Base-by-base conservation (phyloP, 257 asterid species). In the Solanum sejunctum region DNA sequence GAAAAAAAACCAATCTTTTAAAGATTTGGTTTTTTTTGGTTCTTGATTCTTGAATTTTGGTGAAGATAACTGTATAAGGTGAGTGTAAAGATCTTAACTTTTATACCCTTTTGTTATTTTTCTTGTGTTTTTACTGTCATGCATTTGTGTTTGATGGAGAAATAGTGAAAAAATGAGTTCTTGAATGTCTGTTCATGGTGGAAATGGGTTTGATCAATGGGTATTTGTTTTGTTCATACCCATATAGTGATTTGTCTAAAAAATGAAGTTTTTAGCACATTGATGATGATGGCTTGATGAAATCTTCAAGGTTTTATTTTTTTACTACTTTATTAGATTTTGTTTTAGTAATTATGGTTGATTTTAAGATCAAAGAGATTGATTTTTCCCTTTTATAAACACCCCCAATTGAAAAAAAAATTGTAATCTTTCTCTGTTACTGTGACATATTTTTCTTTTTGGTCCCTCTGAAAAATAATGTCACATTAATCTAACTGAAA, bases 391-490 rank as follows among this genome's bases (percentile, higher is more conserved):
- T 15, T 23, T 15, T 52, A 20, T 51, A 10, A 77, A 8, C 32
- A n/a, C 56, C 8, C 61, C 8, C 39, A 26, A 51, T 15, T 12
- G 55, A 75, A 49, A 49, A 49, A 49, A 13, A 2, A 10, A 8
- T n/a, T 63, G 6, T 20, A 54, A 32, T 26, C 26, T n/a, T n/a
- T n/a, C n/a, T n/a, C n/a, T n/a, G n/a, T n/a, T n/a, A n/a, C n/a
- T n/a, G n/a, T n/a, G n/a, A n/a, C n/a, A n/a, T n/a, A n/a, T n/a
- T n/a, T n/a, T 26, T 26, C 26, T 26, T 32, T 32, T 32, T 32
- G 3, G 0, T 32, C 0, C 36, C 0, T 32, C 36, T 0, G 3
- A 2, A 32, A 2, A 2, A 32, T 0, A 32, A 32, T 32, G 0
- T 32, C 36, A 32, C 3, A 3, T 28, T 28, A 28, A 28, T 28